Evolutionary conservation across 352 stramenopile genomes (phyloP).

Genomic region (Pythium monospermum): DNA sequence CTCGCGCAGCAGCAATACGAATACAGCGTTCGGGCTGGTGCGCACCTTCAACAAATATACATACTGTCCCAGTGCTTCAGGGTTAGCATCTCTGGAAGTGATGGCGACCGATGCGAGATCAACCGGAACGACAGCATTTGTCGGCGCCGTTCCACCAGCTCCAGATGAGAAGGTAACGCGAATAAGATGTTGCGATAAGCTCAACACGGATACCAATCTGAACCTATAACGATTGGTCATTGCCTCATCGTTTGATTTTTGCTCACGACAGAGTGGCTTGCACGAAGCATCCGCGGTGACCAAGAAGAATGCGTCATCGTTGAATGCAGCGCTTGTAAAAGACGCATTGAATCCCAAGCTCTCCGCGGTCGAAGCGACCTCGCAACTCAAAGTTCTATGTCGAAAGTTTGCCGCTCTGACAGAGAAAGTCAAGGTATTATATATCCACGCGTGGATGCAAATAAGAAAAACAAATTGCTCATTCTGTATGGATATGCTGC

Average conservation of each 20-base stretch:
- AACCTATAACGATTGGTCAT: too few relatives aligned
- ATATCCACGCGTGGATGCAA: not conserved
- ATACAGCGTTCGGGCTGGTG: too few relatives aligned
- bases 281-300: not conserved
- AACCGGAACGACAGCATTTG: too few relatives aligned
- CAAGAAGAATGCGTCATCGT: constrained; percentile 38
- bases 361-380: constrained; percentile 57
- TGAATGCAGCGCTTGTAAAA: constrained; percentile 38
- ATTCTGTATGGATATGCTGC: not conserved
- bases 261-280: not conserved
- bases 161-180: constrained; percentile 17
- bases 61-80: too few relatives aligned
- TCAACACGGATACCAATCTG: too few relatives aligned
- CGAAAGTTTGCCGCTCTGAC: constrained; percentile 79
- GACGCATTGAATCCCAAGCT: constrained; percentile 57
- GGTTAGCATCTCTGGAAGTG: too few relatives aligned
- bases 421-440: constrained; percentile 76
- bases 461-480: not conserved
- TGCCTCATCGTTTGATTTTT: too few relatives aligned
- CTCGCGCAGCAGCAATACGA: too few relatives aligned
- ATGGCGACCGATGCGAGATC: too few relatives aligned
- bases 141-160: not conserved
- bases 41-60: too few relatives aligned
- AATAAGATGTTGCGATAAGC: not conserved
- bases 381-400: constrained; percentile 75